Base-by-base conservation (phyloP, 345 rosid species). In the Eucalyptus sp. region DNA sequence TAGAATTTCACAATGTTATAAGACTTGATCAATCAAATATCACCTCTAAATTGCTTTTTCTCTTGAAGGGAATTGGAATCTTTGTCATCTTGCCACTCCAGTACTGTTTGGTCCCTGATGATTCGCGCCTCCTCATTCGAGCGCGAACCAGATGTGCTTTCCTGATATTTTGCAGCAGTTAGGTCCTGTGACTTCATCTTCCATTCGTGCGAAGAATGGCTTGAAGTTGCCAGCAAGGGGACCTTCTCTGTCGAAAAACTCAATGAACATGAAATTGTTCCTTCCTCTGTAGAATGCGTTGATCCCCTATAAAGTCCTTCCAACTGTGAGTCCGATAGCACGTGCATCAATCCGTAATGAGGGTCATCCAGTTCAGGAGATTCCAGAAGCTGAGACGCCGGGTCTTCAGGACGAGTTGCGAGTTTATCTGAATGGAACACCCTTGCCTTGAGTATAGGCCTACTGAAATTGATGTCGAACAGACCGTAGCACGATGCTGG, bases 321-420 rank as follows among this genome's bases (percentile, higher is more conserved):
- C 88, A 96, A 92, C 86, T 87, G 91, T 6, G 96, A 92, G 89
- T 95, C 96, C 50, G 96, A 95, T 79, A 92, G 90, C 88, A 94
- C 50, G 12, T 88, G 89, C 60, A 79, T 52, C n/a, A 88, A 20
- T 48, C 86, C 50, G 15, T 37, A 52, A 13, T 88, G 49, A 79
- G 71, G 84, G 44, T 33, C 43, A 7, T 50, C 60, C 25, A 13
- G 13, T 17, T 88, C 89, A 5, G 50, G 43, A 50, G 86, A 80
- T 80, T 64, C 86, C n/a, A 54, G 66, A 51, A 79, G 85, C 44
- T 50, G 48, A 71, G 56, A 43, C 2, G 49, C 52, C 4, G 62
- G 50, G 33, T 56, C 86, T 66, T 89, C 90, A 24, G 54, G 62
- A 76, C 2, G 27, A 54, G 79, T 16, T 27, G n/a, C 31, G 10